Percentiles rank a stretch among this genome's conserved stretches.
These are phyloP conservation scores for Penicillium salamii DNA, from an alignment of 495 filamentous ascomycete genomes.

Conservation along the genomic window DNA sequence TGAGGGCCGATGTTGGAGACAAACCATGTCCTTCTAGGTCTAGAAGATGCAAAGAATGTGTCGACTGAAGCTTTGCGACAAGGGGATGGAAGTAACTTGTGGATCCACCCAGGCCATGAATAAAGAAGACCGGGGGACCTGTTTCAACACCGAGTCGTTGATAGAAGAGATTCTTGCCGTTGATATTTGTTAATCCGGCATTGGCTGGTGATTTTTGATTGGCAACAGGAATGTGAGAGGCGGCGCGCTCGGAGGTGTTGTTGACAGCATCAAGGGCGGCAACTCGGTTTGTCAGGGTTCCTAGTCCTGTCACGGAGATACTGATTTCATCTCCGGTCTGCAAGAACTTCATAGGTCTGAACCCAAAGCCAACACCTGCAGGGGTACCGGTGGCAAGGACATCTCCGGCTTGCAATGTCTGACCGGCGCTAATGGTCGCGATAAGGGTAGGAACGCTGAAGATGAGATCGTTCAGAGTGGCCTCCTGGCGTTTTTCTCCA, in stretches of 20 bases:
- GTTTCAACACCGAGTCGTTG: constrained; percentile 22
- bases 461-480: constrained; percentile 64
- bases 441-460: constrained; percentile 66
- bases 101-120: constrained; percentile 50
- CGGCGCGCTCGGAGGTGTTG: constrained; percentile 4
- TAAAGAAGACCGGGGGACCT: constrained; percentile 39
- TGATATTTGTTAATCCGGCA: constrained; percentile 38
- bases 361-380: constrained; percentile 51
- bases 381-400: constrained; percentile 74
- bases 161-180: constrained; percentile 42
- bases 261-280: constrained; percentile 14
- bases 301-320: constrained; percentile 38
- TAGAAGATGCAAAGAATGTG: constrained; percentile 35
- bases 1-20: constrained; percentile 40
- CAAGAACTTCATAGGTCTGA: constrained; percentile 42
- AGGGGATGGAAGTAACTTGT: constrained; percentile 42
- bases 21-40: constrained; percentile 57
- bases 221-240: constrained; percentile 9
- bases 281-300: constrained; percentile 40
- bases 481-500: constrained; percentile 61
- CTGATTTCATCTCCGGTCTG: constrained; percentile 51
- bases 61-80: constrained; percentile 22
- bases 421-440: constrained; percentile 61
- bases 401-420: constrained; percentile 67
- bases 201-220: constrained; percentile 11